Percentiles rank a stretch among this genome's conserved stretches.
Conservation (phyloP, 768 basidiomycete genomes). For the Mycena floridula region DNA sequence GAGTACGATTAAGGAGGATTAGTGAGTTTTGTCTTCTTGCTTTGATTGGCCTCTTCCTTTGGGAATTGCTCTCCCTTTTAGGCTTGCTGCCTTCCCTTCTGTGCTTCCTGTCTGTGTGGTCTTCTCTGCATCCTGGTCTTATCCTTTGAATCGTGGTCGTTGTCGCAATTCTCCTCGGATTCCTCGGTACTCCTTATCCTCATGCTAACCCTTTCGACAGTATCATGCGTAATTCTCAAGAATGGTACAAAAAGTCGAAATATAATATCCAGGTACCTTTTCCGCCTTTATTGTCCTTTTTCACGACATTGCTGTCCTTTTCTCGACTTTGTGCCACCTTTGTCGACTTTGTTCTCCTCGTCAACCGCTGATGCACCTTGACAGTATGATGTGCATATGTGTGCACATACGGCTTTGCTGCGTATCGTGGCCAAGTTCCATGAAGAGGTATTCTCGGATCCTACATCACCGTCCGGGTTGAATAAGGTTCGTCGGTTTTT, state of each 20-base stretch:
- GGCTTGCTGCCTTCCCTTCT: too few relatives aligned
- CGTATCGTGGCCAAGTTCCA: constrained; percentile 71
- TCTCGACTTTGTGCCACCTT: too few relatives aligned
- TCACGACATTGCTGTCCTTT: background rate
- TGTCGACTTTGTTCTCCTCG: too few relatives aligned
- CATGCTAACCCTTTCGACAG: constrained; percentile 20
- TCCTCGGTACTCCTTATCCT: too few relatives aligned
- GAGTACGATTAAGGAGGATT: constrained; percentile 82
- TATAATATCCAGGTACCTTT: constrained; percentile 51
- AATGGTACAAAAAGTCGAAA: constrained; percentile 71
- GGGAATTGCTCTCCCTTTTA: too few relatives aligned
- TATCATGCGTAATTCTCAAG: constrained; percentile 61
- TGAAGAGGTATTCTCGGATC: constrained; percentile 71
- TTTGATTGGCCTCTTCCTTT: background rate
- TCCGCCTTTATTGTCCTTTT: background rate
- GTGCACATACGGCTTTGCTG: constrained; percentile 63
- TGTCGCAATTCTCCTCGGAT: too few relatives aligned
- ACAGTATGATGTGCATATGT: constrained; percentile 73
- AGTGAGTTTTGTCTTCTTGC: constrained; percentile 31
- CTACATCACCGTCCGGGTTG: constrained; percentile 56
- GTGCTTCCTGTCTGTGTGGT: too few relatives aligned
- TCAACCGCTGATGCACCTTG: background rate
- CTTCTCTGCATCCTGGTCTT: too few relatives aligned
- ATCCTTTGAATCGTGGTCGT: too few relatives aligned
- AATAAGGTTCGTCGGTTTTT: constrained; percentile 49